These are phyloP conservation scores for Backusella liffmaniae DNA, from an alignment of 192 early-diverging fungal species.

Conservation along the genomic window DNA sequence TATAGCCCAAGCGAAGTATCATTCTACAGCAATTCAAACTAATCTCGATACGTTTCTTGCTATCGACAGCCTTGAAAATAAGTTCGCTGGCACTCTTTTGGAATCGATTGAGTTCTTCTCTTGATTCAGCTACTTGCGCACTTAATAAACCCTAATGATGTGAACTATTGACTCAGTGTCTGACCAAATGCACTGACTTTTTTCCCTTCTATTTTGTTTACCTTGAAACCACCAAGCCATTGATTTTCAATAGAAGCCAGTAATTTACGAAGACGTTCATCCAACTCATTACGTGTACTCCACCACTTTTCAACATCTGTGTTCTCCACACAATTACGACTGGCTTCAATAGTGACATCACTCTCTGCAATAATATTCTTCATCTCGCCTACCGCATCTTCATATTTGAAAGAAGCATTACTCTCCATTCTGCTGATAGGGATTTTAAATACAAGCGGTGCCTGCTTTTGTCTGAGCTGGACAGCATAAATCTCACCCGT, in stretches of 20 bases:
- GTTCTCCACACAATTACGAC: constrained; percentile 45
- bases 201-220: constrained; percentile 12
- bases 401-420: constrained; percentile 39
- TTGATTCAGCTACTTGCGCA: not conserved
- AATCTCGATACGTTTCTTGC: constrained; percentile 50
- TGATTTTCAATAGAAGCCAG: constrained; percentile 65
- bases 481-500: constrained; percentile 71
- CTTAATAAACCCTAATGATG: constrained; percentile 16
- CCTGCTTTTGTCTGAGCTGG: constrained; percentile 44
- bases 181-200: not conserved
- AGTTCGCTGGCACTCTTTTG: constrained; percentile 48
- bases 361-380: constrained; percentile 66
- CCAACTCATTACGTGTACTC: constrained; percentile 67
- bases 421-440: constrained; percentile 61
- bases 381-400: constrained; percentile 57
- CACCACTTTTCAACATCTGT: constrained; percentile 84
- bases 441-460: constrained; percentile 66
- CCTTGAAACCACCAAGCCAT: constrained; percentile 91
- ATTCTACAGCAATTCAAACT: constrained; percentile 53
- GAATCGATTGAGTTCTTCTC: constrained; percentile 39
- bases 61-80: constrained; percentile 37
- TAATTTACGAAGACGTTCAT: constrained; percentile 63
- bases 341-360: constrained; percentile 63
- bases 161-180: too few species aligned
- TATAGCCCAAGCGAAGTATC: constrained; percentile 54